These are phyloP conservation scores for Dendrocalamus sinicus DNA, from an alignment of 176 grass and related monocot species.

Conservation along the genomic window DNA sequence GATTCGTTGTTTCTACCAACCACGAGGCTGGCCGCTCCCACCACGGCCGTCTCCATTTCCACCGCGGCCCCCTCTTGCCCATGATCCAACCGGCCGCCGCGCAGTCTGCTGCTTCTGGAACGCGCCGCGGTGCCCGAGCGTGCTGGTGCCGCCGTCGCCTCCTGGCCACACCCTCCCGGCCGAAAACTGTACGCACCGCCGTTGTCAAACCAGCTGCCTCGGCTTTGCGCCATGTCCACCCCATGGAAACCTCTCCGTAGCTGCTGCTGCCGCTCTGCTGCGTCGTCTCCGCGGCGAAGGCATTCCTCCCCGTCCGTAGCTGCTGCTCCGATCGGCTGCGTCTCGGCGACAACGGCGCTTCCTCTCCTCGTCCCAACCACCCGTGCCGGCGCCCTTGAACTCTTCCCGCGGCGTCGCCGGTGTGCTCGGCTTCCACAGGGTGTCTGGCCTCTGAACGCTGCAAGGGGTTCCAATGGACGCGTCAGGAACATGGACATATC, in stretches of 20 bases:
- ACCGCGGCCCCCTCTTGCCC: not conserved
- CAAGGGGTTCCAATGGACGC: not conserved
- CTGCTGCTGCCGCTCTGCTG: not conserved
- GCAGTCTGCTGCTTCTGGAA: conserved; percentile 6
- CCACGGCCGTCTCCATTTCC: not conserved
- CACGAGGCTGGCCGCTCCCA: not conserved
- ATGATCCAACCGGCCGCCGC: conserved; percentile 11
- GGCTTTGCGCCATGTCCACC: not conserved
- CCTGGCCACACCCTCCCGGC: not conserved
- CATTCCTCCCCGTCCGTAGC: not conserved
- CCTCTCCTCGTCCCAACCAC: conserved; percentile 35
- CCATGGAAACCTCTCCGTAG: not conserved
- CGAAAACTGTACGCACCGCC: not conserved
- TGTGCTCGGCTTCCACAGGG: conserved; percentile 28
- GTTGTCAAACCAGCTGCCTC: not conserved
- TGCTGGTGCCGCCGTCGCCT: not conserved
- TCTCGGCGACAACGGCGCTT: not conserved
- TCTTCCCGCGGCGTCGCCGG: conserved; percentile 27
- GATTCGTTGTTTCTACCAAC: too few species aligned
- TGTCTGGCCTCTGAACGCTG: conserved; percentile 21
- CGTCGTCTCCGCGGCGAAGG: not conserved
- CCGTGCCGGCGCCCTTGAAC: conserved; percentile 36
- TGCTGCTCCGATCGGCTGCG: not conserved
- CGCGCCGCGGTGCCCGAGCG: not conserved
- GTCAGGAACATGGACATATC: not conserved